phyloP scores from a whole-genome alignment of 495 filamentous ascomycete species.

The Aspergillus conjunctus region DNA sequence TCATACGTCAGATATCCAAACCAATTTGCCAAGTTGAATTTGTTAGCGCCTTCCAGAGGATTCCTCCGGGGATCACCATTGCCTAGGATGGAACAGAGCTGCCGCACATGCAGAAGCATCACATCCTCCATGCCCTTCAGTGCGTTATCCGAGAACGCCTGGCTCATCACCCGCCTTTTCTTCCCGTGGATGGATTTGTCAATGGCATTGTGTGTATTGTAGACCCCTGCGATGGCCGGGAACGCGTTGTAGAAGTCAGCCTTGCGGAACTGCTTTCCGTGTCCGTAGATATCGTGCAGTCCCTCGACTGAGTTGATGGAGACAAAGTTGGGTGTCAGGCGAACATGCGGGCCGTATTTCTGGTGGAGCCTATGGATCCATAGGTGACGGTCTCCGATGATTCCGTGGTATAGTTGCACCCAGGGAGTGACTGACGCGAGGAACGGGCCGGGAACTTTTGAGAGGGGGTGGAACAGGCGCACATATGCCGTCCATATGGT shows the following conservation, averaged over 20 bases:
- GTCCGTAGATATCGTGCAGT: conserved; percentile 55
- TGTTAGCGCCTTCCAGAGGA: conserved; percentile 22
- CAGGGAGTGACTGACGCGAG: conserved; percentile 50
- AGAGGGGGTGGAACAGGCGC: conserved; percentile 48
- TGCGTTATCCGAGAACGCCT: conserved; percentile 56
- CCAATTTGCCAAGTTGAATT: conserved; percentile 52
- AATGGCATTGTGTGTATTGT: conserved; percentile 59
- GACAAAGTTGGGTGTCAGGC: conserved; percentile 56
- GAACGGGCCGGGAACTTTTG: conserved; percentile 51
- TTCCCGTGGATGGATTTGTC: conserved; percentile 55
- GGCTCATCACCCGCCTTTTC: conserved; percentile 55
- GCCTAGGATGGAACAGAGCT: conserved; percentile 45
- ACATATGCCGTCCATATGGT: conserved; percentile 33
- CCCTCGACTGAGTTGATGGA: conserved; percentile 49
- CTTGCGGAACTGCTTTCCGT: conserved; percentile 50
- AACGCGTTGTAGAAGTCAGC: conserved; percentile 56
- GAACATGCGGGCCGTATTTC: conserved; percentile 56
- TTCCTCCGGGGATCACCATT: conserved; percentile 20
- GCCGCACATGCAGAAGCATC: conserved; percentile 50
- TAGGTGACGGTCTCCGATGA: conserved; percentile 50
- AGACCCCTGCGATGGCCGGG: conserved; percentile 54
- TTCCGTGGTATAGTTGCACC: conserved; percentile 53
- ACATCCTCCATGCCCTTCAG: conserved; percentile 55
- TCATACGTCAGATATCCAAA: conserved; percentile 57
- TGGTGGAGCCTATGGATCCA: conserved; percentile 48